Conservation (phyloP, 345 rosid species). For the Eucalyptus caleyi region DNA sequence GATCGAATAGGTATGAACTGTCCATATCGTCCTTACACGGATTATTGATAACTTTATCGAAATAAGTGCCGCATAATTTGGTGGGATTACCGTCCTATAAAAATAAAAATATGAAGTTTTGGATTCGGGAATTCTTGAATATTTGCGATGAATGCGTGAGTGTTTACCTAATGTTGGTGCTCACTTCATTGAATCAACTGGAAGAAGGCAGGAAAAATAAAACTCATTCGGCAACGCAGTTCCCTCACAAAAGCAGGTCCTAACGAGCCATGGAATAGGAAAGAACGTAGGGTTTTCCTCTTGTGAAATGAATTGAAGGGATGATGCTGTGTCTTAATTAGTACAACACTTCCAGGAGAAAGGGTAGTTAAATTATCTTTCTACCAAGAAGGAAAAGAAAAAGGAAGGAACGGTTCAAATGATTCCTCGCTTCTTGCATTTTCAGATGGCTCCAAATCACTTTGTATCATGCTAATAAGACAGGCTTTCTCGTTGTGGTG, state of each 20-base stretch:
- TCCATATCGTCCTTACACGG: rapidly evolving
- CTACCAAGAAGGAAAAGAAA: background rate
- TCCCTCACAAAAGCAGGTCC: background rate
- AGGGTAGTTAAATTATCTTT: background rate
- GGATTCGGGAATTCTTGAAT: background rate
- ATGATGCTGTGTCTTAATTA: background rate
- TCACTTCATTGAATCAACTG: background rate
- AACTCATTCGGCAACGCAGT: background rate
- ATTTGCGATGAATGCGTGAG: background rate
- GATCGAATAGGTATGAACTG: background rate
- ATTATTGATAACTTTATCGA: background rate
- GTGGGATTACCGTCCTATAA: background rate
- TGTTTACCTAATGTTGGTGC: background rate
- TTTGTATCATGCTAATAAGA: background rate
- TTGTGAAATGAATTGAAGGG: background rate
- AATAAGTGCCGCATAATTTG: background rate
- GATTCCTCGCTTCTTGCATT: background rate
- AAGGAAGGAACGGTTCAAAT: background rate
- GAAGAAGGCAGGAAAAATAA: background rate
- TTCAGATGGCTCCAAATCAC: background rate
- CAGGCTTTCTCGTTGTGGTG: background rate
- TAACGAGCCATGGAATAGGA: background rate
- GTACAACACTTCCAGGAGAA: background rate
- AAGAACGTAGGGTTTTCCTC: background rate
- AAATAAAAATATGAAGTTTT: background rate